A percentile compares a stretch with the other conserved stretches of the same genome.
Evolutionary conservation across 2,329 filamentous ascomycete species (phyloP).

Genomic region (Escovopsis weberi): DNA sequence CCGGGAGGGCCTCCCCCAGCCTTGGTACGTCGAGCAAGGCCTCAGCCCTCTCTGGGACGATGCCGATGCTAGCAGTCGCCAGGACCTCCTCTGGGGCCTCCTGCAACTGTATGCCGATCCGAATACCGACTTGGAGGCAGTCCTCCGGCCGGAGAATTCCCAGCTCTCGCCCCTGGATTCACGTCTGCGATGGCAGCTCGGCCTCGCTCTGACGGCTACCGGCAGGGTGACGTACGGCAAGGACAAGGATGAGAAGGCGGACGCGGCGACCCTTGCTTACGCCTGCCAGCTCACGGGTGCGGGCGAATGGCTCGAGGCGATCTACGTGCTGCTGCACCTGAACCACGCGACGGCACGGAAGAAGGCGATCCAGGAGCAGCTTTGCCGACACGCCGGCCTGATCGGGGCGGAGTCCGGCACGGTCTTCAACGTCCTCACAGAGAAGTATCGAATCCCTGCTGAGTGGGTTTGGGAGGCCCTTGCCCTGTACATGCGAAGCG

Average conservation of each 20-base stretch:
- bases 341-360: constrained; percentile 46
- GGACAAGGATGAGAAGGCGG: constrained; percentile 44
- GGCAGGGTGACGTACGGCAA: constrained; percentile 38
- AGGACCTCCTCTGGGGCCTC: constrained; percentile 78
- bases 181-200: constrained; percentile 73
- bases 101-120: constrained; percentile 63
- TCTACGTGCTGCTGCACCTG: constrained; percentile 70
- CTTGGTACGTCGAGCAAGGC: constrained; percentile 52
- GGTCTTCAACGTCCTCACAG: constrained; percentile 44
- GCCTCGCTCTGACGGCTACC: constrained; percentile 45
- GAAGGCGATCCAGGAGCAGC: constrained; percentile 55
- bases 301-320: constrained; percentile 53
- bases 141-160: constrained; percentile 63
- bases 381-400: constrained; percentile 54
- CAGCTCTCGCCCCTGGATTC: constrained; percentile 61
- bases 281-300: constrained; percentile 47
- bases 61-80: constrained; percentile 38
- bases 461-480: constrained; percentile 80
- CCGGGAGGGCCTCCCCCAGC: constrained; percentile 56
- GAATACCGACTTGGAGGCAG: constrained; percentile 45
- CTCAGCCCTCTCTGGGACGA: constrained; percentile 47
- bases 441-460: constrained; percentile 54
- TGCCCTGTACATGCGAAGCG: constrained; percentile 65
- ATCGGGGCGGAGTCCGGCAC: constrained; percentile 45
- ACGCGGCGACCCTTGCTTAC: constrained; percentile 53